Conservation (phyloP, 2,329 filamentous ascomycete genomes). For the Zymoseptoria ardabiliae region DNA sequence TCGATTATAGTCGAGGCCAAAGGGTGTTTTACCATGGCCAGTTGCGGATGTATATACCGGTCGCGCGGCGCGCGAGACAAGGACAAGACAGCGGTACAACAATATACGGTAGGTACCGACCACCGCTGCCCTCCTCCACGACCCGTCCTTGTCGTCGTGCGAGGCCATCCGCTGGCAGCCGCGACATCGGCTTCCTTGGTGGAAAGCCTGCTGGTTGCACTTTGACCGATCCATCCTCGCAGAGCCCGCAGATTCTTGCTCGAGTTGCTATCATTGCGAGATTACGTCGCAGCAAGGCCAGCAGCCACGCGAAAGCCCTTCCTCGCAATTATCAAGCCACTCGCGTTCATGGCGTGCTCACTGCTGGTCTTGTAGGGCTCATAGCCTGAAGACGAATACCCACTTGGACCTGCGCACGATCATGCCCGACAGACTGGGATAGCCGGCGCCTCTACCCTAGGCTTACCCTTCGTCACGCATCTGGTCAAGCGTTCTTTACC, state of each 20-base stretch:
- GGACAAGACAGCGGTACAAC: not conserved
- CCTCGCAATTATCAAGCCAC: not conserved
- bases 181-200: not conserved
- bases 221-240: too few species aligned
- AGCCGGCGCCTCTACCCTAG: not conserved
- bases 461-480: not conserved
- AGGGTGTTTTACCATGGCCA: not conserved
- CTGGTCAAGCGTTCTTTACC: not conserved
- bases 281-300: not conserved
- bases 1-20: not conserved
- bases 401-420: not conserved
- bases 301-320: not conserved
- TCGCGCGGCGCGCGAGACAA: not conserved
- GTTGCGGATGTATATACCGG: not conserved
- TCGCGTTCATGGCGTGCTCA: not conserved
- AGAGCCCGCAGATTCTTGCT: too few species aligned
- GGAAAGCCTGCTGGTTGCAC: not conserved
- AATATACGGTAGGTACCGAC: not conserved
- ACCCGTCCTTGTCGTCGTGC: not conserved
- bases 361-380: not conserved
- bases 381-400: not conserved
- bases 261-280: too few species aligned
- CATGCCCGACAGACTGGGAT: not conserved
- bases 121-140: not conserved
- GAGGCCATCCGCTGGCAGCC: not conserved